Conservation (phyloP, 2,329 filamentous ascomycete species). For the Fusarium ambrosium region DNA sequence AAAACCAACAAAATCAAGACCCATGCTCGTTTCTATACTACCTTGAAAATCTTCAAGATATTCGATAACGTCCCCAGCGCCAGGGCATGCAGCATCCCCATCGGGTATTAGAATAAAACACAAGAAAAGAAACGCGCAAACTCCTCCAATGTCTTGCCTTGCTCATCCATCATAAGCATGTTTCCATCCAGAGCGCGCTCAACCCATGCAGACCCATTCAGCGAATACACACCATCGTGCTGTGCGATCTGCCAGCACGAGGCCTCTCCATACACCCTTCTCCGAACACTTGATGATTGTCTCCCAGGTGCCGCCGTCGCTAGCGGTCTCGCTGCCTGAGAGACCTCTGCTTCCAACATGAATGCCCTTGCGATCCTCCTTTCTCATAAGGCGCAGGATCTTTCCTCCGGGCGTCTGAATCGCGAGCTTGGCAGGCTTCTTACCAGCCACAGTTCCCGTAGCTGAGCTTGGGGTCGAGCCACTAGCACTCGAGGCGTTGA, state of each 20-base stretch:
- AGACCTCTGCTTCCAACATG: constrained; percentile 60
- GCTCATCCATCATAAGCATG: constrained; percentile 10
- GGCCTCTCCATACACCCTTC: constrained; percentile 81
- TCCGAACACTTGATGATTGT: constrained; percentile 93
- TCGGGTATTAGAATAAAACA: constrained; percentile 43
- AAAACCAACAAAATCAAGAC: constrained; percentile 28
- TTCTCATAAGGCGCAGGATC: constrained; percentile 88
- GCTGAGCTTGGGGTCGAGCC: constrained; percentile 69
- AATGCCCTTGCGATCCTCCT: constrained; percentile 75
- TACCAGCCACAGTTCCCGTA: constrained; percentile 66
- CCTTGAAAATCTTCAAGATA: constrained; percentile 21
- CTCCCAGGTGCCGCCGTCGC: constrained; percentile 85
- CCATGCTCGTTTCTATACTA: constrained; percentile 34
- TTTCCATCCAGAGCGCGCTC: constrained; percentile 15
- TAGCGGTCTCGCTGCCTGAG: constrained; percentile 66
- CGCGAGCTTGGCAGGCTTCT: constrained; percentile 94
- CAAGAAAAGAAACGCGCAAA: constrained; percentile 38
- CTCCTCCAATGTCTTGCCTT: constrained; percentile 28
- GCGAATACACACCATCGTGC: constrained; percentile 94
- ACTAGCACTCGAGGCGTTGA: constrained; percentile 70
- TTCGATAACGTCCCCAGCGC: constrained; percentile 32
- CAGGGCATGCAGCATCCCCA: constrained; percentile 45
- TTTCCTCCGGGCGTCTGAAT: constrained; percentile 96
- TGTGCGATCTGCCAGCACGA: constrained; percentile 86
- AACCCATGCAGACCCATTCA: constrained; percentile 78